Evolutionary conservation across 495 filamentous ascomycete species (phyloP).

Genomic region (Aspergillus hancockii): DNA sequence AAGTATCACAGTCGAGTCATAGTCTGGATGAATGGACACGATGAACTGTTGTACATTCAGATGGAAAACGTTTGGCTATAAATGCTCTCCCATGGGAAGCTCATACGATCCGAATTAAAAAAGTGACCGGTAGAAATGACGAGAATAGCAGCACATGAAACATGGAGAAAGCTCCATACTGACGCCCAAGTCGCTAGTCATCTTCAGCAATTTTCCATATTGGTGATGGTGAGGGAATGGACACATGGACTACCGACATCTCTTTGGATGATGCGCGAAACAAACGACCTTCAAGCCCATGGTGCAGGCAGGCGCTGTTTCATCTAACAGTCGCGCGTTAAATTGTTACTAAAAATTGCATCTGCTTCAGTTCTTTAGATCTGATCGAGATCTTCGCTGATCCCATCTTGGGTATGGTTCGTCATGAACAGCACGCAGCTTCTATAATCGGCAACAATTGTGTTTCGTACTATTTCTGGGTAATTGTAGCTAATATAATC

Average conservation of each 20-base stretch:
- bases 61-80: constrained; percentile 41
- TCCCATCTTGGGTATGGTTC: constrained; percentile 26
- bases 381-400: constrained; percentile 15
- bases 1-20: constrained; percentile 21
- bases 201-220: constrained; percentile 10
- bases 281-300: constrained; percentile 31
- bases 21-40: constrained; percentile 11
- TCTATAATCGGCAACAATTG: constrained; percentile 45
- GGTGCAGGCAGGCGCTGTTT: constrained; percentile 36
- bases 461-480: constrained; percentile 33
- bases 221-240: constrained; percentile 6
- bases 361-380: constrained; percentile 37
- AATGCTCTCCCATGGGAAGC: constrained; percentile 33
- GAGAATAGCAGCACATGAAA: constrained; percentile 44
- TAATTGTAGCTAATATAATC: constrained; percentile 22
- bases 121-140: constrained; percentile 26
- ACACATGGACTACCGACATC: constrained; percentile 8
- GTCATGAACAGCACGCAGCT: constrained; percentile 26
- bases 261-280: constrained; percentile 35
- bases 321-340: constrained; percentile 47
- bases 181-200: constrained; percentile 27
- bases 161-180: constrained; percentile 41
- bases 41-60: constrained; percentile 18
- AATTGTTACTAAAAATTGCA: constrained; percentile 50
- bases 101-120: constrained; percentile 28